A percentile compares a stretch with the other conserved stretches of the same genome.
phyloP scores from a whole-genome alignment of 306 rosid genomes.

The Sechiopsis laciniata region DNA sequence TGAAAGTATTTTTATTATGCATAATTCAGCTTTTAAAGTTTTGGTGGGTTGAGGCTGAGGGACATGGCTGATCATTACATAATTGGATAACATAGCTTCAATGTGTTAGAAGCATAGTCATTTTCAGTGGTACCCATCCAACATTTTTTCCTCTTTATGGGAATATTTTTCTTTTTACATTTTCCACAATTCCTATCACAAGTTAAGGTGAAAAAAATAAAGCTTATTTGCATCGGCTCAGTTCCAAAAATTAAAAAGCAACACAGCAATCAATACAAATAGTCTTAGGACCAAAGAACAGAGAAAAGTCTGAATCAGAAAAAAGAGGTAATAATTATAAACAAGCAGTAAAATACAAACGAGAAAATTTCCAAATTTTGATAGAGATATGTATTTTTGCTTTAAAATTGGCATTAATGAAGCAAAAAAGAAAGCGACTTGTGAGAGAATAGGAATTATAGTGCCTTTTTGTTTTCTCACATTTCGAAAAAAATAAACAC shows the following conservation, averaged over 20 bases:
- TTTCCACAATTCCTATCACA: slow-evolving; percentile 1
- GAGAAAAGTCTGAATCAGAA: neutral
- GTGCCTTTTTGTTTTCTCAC: neutral
- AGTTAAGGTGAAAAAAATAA: neutral
- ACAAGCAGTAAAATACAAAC: slow-evolving; percentile 12
- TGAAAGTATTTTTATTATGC: neutral
- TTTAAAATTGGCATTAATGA: neutral
- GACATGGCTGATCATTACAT: neutral
- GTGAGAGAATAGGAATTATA: neutral
- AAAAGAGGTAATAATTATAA: neutral
- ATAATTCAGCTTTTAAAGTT: neutral
- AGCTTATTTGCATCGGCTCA: neutral
- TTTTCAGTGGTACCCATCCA: slow-evolving; percentile 15
- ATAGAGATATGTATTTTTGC: neutral
- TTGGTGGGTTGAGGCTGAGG: slow-evolving; percentile 2
- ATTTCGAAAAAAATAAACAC: neutral
- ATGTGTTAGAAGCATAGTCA: neutral
- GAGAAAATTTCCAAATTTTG: neutral
- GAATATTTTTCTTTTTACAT: slow-evolving; percentile 10
- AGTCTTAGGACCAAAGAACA: neutral
- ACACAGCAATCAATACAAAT: neutral
- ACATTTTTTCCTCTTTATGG: slow-evolving; percentile 2
- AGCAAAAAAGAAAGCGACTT: neutral
- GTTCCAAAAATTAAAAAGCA: neutral
- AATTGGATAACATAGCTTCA: neutral